phyloP scores from a whole-genome alignment of 352 stramenopile genomes.

The Globisporangium splendens region DNA sequence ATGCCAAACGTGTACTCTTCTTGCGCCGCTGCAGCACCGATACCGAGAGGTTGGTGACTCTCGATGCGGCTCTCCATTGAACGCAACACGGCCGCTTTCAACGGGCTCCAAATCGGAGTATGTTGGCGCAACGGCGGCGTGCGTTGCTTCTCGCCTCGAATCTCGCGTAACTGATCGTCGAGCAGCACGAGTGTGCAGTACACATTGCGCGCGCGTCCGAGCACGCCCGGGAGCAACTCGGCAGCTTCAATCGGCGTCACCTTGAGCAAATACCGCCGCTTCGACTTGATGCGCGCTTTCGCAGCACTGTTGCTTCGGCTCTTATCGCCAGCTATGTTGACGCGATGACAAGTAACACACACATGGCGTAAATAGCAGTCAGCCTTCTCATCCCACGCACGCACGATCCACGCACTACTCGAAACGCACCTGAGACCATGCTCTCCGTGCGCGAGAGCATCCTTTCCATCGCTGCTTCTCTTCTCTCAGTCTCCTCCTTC shows the following conservation, averaged over 20 bases:
- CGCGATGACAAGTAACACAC: too few relatives aligned
- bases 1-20: constrained; percentile 89
- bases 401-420: too few relatives aligned
- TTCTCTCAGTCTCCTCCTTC: background rate
- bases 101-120: constrained; percentile 78
- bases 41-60: constrained; percentile 81
- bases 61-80: constrained; percentile 76
- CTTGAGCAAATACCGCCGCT: constrained; percentile 79
- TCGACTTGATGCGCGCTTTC: constrained; percentile 57
- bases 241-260: constrained; percentile 81
- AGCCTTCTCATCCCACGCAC: background rate
- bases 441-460: constrained; percentile 14
- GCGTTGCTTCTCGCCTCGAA: constrained; percentile 86
- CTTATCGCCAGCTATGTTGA: constrained; percentile 1
- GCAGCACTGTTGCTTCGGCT: constrained; percentile 14
- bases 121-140: constrained; percentile 57
- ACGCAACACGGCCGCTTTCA: constrained; percentile 76
- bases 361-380: too few relatives aligned
- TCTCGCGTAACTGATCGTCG: constrained; percentile 81
- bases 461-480: background rate
- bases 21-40: constrained; percentile 70
- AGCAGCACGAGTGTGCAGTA: constrained; percentile 84
- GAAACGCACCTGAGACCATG: constrained; percentile 2
- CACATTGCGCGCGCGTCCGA: constrained; percentile 54
- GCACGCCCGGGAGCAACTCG: constrained; percentile 63